Conservation (phyloP, 495 filamentous ascomycete species). For the Tuber borchii region DNA sequence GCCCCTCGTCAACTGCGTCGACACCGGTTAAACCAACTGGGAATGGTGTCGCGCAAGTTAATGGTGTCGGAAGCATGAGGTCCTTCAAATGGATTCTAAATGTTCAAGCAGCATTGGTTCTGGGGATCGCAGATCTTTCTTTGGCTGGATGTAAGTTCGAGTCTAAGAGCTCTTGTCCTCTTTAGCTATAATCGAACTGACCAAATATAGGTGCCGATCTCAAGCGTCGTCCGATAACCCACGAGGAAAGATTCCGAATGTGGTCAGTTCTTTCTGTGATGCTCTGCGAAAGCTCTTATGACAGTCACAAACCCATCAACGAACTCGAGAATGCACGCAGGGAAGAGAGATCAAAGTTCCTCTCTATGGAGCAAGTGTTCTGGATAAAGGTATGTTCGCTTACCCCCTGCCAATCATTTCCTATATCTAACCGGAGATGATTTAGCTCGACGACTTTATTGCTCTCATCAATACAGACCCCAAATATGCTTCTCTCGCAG, state of each 20-base stretch:
- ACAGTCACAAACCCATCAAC: conserved; percentile 23
- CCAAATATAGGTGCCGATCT: conserved; percentile 15
- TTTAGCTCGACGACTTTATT: conserved; percentile 35
- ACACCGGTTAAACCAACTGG: conserved; percentile 16
- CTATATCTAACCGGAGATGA: conserved; percentile 1
- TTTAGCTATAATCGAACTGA: conserved; percentile 16
- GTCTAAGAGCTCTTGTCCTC: neutral
- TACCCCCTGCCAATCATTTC: neutral
- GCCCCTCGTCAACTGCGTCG: conserved; percentile 5
- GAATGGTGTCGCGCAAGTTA: conserved; percentile 17
- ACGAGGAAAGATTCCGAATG: conserved; percentile 36
- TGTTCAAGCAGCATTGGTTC: conserved; percentile 39
- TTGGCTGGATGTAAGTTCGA: conserved; percentile 33
- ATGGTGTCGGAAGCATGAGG: conserved; percentile 18
- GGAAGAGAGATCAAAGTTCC: conserved; percentile 37
- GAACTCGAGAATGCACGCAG: conserved; percentile 27
- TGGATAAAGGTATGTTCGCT: conserved; percentile 38
- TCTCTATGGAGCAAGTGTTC: conserved; percentile 38
- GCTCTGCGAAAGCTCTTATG: conserved; percentile 33
- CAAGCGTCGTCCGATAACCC: conserved; percentile 17
- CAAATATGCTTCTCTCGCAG: conserved; percentile 23
- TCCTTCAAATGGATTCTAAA: conserved; percentile 37
- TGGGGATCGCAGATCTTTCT: conserved; percentile 33
- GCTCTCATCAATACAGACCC: conserved; percentile 30
- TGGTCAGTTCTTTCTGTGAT: conserved; percentile 37